phyloP scores from a whole-genome alignment of 495 filamentous ascomycete species.

The Podospora appendiculata region DNA sequence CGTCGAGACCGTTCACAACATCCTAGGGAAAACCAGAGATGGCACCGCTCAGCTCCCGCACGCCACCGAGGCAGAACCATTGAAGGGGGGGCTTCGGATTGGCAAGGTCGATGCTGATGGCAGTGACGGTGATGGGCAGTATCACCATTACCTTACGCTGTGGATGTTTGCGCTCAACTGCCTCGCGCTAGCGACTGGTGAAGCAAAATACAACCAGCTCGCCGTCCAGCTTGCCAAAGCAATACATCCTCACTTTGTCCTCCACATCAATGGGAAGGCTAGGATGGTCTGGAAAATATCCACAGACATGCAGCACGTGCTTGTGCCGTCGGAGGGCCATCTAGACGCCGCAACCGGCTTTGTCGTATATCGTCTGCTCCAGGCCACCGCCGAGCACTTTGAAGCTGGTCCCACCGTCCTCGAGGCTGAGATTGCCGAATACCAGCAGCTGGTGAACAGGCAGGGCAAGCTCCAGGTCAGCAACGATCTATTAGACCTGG shows the following conservation, averaged over 20 bases:
- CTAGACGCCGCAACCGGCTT: constrained; percentile 56
- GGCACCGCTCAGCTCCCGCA: constrained; percentile 39
- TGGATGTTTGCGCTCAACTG: constrained; percentile 69
- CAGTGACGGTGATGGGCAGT: constrained; percentile 55
- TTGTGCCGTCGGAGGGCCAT: constrained; percentile 52
- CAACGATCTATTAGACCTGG: constrained; percentile 51
- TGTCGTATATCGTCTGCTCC: constrained; percentile 48
- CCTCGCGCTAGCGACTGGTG: constrained; percentile 42
- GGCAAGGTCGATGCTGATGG: constrained; percentile 49
- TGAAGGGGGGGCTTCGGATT: constrained; percentile 56
- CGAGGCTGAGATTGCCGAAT: constrained; percentile 49
- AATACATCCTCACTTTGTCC: constrained; percentile 52
- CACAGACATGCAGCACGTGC: constrained; percentile 38
- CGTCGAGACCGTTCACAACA: constrained; percentile 46
- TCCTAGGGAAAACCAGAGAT: constrained; percentile 50
- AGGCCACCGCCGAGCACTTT: constrained; percentile 29
- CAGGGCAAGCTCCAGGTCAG: constrained; percentile 44
- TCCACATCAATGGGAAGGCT: constrained; percentile 24
- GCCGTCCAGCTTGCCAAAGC: constrained; percentile 51
- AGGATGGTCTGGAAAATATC: constrained; percentile 61
- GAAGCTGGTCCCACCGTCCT: constrained; percentile 27
- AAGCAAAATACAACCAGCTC: constrained; percentile 43
- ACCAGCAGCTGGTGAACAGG: constrained; percentile 44
- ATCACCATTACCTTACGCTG: constrained; percentile 60
- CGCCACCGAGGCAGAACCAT: constrained; percentile 47